A percentile compares a stretch with the other conserved stretches of the same genome.
phyloP scores from a whole-genome alignment of 2,329 filamentous ascomycete species.

The Byssoonygena ceratinophila region DNA sequence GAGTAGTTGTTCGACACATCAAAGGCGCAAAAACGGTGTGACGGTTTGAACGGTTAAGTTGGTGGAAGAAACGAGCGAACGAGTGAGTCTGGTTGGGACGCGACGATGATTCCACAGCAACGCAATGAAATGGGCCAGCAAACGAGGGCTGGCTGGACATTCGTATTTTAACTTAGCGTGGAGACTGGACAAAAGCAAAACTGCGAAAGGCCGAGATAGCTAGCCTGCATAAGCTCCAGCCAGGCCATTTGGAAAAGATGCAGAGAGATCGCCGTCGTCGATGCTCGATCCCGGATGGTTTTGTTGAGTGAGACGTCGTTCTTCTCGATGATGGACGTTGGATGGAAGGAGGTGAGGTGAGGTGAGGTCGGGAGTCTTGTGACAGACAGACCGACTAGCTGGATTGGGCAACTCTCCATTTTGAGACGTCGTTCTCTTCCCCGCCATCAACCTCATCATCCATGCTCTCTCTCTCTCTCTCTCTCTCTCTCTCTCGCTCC shows the following conservation, averaged over 20 bases:
- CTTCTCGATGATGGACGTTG: too few relatives aligned
- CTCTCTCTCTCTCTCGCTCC: background rate
- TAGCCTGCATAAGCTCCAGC: too few relatives aligned
- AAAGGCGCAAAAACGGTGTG: background rate
- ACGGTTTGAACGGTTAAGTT: background rate
- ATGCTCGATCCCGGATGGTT: too few relatives aligned
- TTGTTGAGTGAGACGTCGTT: too few relatives aligned
- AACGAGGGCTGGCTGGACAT: constrained; percentile 6
- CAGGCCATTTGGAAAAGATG: background rate
- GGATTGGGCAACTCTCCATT: background rate
- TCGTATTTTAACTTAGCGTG: constrained; percentile 6
- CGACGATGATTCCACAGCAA: background rate
- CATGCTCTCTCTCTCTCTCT: background rate
- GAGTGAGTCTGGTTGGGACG: too few relatives aligned
- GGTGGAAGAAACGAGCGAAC: background rate
- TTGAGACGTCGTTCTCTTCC: background rate
- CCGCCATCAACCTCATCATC: background rate
- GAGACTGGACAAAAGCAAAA: background rate
- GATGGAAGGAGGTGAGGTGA: too few relatives aligned
- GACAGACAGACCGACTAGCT: background rate
- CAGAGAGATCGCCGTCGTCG: background rate
- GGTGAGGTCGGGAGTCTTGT: too few relatives aligned
- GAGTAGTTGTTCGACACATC: background rate
- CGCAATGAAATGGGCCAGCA: too few relatives aligned
- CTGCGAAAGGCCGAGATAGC: background rate